Base-by-base conservation (phyloP, 2,329 filamentous ascomycete genomes). In the Curvularia sp. region DNA sequence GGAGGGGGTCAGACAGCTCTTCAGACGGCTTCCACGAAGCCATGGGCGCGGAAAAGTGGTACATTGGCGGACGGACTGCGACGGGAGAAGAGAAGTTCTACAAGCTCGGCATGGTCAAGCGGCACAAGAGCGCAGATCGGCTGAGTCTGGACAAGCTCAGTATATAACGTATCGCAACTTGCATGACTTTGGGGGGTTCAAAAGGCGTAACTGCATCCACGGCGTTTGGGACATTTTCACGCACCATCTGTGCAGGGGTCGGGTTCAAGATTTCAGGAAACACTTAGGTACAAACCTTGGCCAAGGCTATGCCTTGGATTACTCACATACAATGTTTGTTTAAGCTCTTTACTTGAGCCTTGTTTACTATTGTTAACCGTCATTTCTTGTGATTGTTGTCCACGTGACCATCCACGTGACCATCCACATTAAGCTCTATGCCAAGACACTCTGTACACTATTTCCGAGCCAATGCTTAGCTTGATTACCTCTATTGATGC, bases 71-170 rank as follows among this genome's bases (percentile, higher is more conserved):
- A 6, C 81, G 89, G 71, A 93, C 90, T 27, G 89, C 90, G 1
- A 83, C 80, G 1, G 90, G 90, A n/a, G 90, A 93, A 70, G 90
- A 93, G 74, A 86, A 86, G 70, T 93, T 92, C 79, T 93, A 93
- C 77, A 92, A 92, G 79, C 79, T 93, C 43, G 90, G 89, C 42
- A 90, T 93, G 64, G 87, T 93, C 48, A 85, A 87, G 73, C 80
- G 89, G 54, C 87, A 91, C 56, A 82, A 87, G 71, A 93, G 90
- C 74, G 87, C 89, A 53, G 90, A 93, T 73, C 83, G 90, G 41
- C 76, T 93, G 68, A 93, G 90, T 67, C 77, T 92, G 56, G 90
- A 93, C 78, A 84, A 89, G 54, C 76, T 93, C 75, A 93, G 90
- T 71, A 81, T 93, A 78, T 93, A 80, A 86, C 15, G 2, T 36